Conservation (phyloP, 1,284 basidiomycete genomes). For the Malassezia dermatis region DNA sequence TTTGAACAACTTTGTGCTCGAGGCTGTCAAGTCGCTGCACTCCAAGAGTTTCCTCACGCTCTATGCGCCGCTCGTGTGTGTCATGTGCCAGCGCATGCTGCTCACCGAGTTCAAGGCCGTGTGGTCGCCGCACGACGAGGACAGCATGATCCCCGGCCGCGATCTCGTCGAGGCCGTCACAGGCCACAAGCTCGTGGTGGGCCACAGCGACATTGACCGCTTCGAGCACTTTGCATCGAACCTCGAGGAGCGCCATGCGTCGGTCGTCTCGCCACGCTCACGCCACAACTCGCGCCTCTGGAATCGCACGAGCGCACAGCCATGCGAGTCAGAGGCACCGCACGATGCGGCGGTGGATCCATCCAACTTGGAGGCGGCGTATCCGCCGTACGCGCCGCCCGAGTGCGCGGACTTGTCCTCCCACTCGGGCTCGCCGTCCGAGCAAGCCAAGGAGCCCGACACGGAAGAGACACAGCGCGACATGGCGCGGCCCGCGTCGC, state of each 20-base stretch:
- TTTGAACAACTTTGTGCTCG: conserved; percentile 26
- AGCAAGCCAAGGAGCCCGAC: not conserved
- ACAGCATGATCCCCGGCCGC: conserved; percentile 7
- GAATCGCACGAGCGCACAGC: not conserved
- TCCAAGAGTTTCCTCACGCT: conserved; percentile 28
- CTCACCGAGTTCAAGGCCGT: conserved; percentile 25
- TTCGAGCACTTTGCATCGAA: conserved; percentile 5
- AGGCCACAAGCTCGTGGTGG: not conserved
- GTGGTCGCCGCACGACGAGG: conserved; percentile 14
- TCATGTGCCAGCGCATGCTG: conserved; percentile 28
- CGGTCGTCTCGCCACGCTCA: not conserved
- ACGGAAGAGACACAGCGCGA: not conserved
- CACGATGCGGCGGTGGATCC: not conserved
- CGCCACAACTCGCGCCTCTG: not conserved
- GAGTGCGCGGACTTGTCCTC: not conserved
- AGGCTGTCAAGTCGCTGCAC: conserved; percentile 13
- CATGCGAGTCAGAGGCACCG: not conserved
- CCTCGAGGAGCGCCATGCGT: conserved; percentile 11
- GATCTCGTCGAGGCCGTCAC: conserved; percentile 16
- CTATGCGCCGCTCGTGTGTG: conserved; percentile 29
- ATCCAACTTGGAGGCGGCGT: not conserved
- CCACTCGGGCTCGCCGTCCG: not conserved
- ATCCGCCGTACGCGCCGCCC: not conserved
- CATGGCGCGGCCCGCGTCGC: not conserved
- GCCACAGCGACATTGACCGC: conserved; percentile 3